These are phyloP conservation scores for Penicillium decumbens DNA, from an alignment of 2,329 filamentous ascomycete genomes.

Conservation along the genomic window DNA sequence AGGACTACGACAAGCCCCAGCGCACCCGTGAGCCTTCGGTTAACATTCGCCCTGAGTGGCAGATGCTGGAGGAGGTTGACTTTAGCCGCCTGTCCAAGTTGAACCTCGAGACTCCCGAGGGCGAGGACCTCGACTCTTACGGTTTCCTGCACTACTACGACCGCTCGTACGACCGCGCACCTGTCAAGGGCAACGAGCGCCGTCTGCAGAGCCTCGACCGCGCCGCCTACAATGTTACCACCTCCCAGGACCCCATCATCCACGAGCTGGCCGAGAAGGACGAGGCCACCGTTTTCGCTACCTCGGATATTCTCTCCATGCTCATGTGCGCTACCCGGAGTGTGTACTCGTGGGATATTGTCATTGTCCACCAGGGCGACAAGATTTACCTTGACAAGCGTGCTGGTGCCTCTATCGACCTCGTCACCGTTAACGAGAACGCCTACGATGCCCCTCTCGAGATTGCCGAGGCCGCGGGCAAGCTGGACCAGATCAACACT, in stretches of 20 bases:
- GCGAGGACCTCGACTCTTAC: constrained; percentile 91
- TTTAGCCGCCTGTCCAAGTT: constrained; percentile 93
- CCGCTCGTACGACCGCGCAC: constrained; percentile 86
- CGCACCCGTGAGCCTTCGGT: constrained; percentile 94
- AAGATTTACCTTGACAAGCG: constrained; percentile 99
- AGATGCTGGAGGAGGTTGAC: constrained; percentile 95
- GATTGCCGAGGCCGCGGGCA: constrained; percentile 63
- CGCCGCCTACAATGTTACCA: constrained; percentile 96
- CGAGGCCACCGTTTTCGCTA: constrained; percentile 94
- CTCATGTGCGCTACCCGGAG: constrained; percentile 97
- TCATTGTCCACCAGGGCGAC: constrained; percentile 86
- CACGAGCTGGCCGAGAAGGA: constrained; percentile 95
- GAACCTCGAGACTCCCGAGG: constrained; percentile 89
- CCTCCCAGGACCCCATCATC: constrained; percentile 90
- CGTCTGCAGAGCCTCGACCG: constrained; percentile 86
- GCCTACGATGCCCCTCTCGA: constrained; percentile 92
- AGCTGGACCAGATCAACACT: constrained; percentile 92
- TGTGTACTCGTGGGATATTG: constrained; percentile 97
- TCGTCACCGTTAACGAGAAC: constrained; percentile 99
- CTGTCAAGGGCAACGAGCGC: constrained; percentile 81
- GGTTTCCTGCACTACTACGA: constrained; percentile 99
- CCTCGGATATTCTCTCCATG: constrained; percentile 96
- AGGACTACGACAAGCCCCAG: constrained; percentile 96
- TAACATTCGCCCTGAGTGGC: constrained; percentile 94
- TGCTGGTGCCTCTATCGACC: constrained; percentile 87